A percentile compares a stretch with the other conserved stretches of the same genome.
Evolutionary conservation across 768 basidiomycete genomes (phyloP).

Genomic region (Auricularia sp.): DNA sequence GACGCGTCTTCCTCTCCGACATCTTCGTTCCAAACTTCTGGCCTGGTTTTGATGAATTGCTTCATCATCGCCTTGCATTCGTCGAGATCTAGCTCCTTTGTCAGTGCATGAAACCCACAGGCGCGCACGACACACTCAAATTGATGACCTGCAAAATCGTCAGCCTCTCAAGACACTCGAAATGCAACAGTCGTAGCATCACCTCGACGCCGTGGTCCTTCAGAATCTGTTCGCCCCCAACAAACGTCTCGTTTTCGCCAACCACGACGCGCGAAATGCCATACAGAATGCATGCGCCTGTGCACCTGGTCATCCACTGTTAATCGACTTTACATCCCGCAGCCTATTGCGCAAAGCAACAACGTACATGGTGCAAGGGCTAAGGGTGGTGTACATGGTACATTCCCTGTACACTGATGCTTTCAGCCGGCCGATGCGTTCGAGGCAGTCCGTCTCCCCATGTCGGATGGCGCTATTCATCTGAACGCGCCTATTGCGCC

Average conservation of each 20-base stretch:
- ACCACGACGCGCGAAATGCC: slow-evolving; percentile 57
- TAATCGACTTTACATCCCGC: too few species aligned
- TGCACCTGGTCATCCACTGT: slow-evolving; percentile 28
- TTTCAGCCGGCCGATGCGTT: slow-evolving; percentile 42
- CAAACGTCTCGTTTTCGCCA: slow-evolving; percentile 48
- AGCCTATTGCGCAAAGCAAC: not conserved
- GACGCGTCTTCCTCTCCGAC: slow-evolving; percentile 3
- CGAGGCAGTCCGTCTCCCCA: slow-evolving; percentile 35
- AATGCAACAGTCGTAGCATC: not conserved
- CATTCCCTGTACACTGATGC: slow-evolving; percentile 35
- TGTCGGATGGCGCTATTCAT: slow-evolving; percentile 33
- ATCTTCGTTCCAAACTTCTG: slow-evolving; percentile 31
- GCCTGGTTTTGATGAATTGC: slow-evolving; percentile 45
- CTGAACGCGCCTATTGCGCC: slow-evolving; percentile 38
- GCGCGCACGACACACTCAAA: slow-evolving; percentile 15
- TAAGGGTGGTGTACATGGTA: slow-evolving; percentile 32
- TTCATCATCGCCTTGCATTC: slow-evolving; percentile 47
- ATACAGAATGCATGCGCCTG: slow-evolving; percentile 52
- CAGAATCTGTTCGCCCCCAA: slow-evolving; percentile 45
- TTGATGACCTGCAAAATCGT: slow-evolving; percentile 25
- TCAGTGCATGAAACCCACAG: slow-evolving; percentile 2
- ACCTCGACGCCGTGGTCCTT: slow-evolving; percentile 40
- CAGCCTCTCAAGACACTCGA: not conserved
- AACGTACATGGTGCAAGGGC: slow-evolving; percentile 44
- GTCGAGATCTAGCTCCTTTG: slow-evolving; percentile 26